Evolutionary conservation across 2,329 filamentous ascomycete genomes (phyloP), one percentile per base, ranked within the genome.

Genomic region (Aspergillus brunneoviolaceus): DNA sequence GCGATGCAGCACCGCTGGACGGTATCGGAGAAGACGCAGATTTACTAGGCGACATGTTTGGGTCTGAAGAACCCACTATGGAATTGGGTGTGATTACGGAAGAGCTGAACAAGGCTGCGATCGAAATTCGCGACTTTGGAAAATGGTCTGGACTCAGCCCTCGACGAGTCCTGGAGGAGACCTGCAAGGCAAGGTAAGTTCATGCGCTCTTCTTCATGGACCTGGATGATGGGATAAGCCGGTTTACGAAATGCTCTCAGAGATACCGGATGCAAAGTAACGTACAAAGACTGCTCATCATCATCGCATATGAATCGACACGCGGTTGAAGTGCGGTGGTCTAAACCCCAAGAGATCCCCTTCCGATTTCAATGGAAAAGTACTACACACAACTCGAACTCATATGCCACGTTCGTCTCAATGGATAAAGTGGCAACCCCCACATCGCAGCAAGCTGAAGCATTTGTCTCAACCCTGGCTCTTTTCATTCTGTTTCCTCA

Each of bases 81-180:
- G 70, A 72, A 27, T 82, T 68, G 77, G 80, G 51, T 66, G 78
- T 57, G 74, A 84, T 70, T 16, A 63, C 63, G 3, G 67, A 69
- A 33, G 62, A 69, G 31, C 52, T 62, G 27, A 67, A 62, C 21
- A 70, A 68, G 57, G 58, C 62, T 45, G 52, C 64, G 53, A 76
- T 92, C 4, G 83, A 80, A 1, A 83, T 96, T 52, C 83, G 90
- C 49, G 89, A 97, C 69, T 97, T 98, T 81, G 92, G 91, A 1
- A 92, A 91, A 73, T 88, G 87, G 80, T 85, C 85, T 14, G 93
- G 94, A 7, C 77, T 96, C 31, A 90, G 81, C 67, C 93, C 94
- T 16, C 85, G 87, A 63, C 84, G 89, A 65, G 83, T 91, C 29
- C 78, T 98, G 12, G 92, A 97, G 73, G 93, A 97, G 74, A 86